A percentile compares a stretch with the other conserved stretches of the same genome.
These are phyloP conservation scores for Voacanga thouarsii DNA, from an alignment of 257 asterid species.

Conservation along the genomic window DNA sequence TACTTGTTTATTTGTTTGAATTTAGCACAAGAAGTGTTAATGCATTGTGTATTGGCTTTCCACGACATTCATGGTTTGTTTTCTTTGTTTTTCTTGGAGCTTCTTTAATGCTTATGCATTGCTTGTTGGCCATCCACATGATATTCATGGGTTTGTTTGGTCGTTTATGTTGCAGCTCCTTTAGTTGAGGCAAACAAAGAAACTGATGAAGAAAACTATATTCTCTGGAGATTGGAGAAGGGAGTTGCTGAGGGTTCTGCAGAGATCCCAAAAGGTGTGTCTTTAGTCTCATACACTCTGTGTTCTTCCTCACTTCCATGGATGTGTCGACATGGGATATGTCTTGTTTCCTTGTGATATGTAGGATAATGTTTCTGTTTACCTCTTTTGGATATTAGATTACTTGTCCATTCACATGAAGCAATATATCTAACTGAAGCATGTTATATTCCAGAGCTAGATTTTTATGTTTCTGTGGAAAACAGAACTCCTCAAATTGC, in stretches of 20 bases:
- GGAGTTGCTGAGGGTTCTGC: conserved; percentile 92
- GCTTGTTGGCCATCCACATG: not conserved
- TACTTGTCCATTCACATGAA: not conserved
- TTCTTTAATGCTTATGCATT: conserved; percentile 42
- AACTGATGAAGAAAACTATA: conserved; percentile 66
- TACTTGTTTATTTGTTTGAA: not conserved
- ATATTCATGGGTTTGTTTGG: not conserved
- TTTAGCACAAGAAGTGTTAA: not conserved
- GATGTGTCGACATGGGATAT: not conserved
- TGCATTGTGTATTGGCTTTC: not conserved
- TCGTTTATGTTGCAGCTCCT: conserved; percentile 59
- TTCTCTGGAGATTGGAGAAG: conserved; percentile 87
- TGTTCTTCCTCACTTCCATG: not conserved
- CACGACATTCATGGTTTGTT: not conserved
- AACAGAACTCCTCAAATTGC: not conserved
- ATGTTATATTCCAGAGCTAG: not conserved
- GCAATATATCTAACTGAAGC: not conserved
- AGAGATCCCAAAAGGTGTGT: conserved; percentile 81
- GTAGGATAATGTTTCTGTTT: not conserved
- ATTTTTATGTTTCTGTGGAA: not conserved
- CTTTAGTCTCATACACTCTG: not conserved
- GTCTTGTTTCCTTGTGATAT: not conserved
- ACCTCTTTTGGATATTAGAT: not conserved
- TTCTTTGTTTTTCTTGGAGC: conserved; percentile 40
- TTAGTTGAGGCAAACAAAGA: conserved; percentile 77